Percentiles rank a stretch among this genome's conserved stretches.
Evolutionary conservation across 192 early-diverging fungal genomes (phyloP).

Genomic region (Dissophora ornata): DNA sequence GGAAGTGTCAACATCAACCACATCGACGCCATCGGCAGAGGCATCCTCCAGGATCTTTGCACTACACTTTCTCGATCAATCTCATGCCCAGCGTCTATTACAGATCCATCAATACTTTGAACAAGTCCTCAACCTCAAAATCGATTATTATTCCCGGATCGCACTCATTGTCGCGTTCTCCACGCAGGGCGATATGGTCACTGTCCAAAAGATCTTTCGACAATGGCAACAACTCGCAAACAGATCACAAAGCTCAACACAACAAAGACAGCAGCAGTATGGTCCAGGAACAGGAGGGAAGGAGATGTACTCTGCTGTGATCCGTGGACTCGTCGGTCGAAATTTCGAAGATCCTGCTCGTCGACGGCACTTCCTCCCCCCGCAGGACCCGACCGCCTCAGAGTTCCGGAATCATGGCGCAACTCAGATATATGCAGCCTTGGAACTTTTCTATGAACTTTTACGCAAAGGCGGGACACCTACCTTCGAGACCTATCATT

Average conservation of each 20-base stretch:
- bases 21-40: not conserved
- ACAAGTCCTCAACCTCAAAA: slow-evolving; percentile 14
- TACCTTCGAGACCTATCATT: slow-evolving; percentile 45
- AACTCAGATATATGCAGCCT: slow-evolving; percentile 37
- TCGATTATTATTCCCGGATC: slow-evolving; percentile 26
- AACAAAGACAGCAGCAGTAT: not conserved
- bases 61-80: slow-evolving; percentile 4
- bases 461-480: slow-evolving; percentile 31
- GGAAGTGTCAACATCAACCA: not conserved
- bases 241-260: too few relatives aligned
- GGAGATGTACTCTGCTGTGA: slow-evolving; percentile 51
- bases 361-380: too few relatives aligned
- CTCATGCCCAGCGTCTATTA: slow-evolving; percentile 27
- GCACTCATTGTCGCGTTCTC: slow-evolving; percentile 37
- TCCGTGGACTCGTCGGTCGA: slow-evolving; percentile 35
- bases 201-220: slow-evolving; percentile 16
- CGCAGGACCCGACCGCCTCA: slow-evolving; percentile 6
- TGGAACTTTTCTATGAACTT: slow-evolving; percentile 46
- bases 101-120: slow-evolving; percentile 52
- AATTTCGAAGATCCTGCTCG: slow-evolving; percentile 19
- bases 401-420: slow-evolving; percentile 15
- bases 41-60: not conserved
- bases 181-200: slow-evolving; percentile 34
- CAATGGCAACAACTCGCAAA: not conserved
- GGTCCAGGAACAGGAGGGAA: slow-evolving; percentile 16